Evolutionary conservation across 192 early-diverging fungal species (phyloP).

Genomic region (Pilobolus umbonatus): DNA sequence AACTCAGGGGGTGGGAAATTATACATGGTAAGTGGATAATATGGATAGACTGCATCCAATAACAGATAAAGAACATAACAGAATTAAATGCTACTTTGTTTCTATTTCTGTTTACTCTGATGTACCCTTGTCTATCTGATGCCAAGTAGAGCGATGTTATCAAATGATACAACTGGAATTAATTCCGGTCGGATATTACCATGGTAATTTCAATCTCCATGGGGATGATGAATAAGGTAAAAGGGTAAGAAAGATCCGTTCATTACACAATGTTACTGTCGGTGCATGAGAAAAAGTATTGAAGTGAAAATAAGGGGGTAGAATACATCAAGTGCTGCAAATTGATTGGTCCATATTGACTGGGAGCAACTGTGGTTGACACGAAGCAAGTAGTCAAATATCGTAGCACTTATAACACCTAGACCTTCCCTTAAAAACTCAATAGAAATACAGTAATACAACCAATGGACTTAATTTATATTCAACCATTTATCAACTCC

Average conservation of each 20-base stretch:
- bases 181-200: conserved; percentile 17
- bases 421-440: not conserved
- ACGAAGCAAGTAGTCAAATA: conserved; percentile 5
- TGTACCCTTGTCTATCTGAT: not conserved
- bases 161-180: conserved; percentile 1
- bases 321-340: conserved; percentile 1
- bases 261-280: conserved; percentile 11
- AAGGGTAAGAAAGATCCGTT: not conserved
- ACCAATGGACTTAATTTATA: too few species aligned
- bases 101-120: not conserved
- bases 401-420: conserved; percentile 7
- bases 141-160: not conserved
- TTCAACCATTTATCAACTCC: not conserved
- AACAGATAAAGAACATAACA: too few species aligned
- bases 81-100: too few species aligned
- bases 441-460: too few species aligned
- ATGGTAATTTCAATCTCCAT: conserved; percentile 11
- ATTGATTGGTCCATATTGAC: conserved; percentile 13
- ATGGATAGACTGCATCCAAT: too few species aligned
- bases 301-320: conserved; percentile 6
- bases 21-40: too few species aligned
- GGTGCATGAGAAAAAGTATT: conserved; percentile 27
- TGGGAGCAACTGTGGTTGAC: conserved; percentile 1
- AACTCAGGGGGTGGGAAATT: too few species aligned
- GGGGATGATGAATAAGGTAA: conserved; percentile 1